These are phyloP conservation scores for Hapsidospora chrysogenum DNA, from an alignment of 495 filamentous ascomycete species.

Conservation along the genomic window DNA sequence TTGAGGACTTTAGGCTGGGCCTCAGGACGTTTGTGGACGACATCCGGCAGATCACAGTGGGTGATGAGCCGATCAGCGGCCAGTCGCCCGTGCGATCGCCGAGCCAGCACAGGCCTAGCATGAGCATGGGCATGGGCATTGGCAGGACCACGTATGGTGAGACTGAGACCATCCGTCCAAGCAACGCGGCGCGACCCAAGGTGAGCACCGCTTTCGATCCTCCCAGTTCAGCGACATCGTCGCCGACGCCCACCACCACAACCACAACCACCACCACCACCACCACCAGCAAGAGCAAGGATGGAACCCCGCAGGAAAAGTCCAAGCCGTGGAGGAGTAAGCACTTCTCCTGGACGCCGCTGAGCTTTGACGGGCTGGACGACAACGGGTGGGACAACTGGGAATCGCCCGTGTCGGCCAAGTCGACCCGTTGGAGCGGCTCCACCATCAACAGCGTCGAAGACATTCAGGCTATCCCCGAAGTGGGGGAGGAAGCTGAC, in stretches of 20 bases:
- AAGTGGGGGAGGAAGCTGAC: conserved; percentile 19
- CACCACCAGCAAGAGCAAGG: conserved; percentile 4
- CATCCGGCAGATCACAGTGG: conserved; percentile 83
- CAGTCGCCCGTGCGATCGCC: conserved; percentile 19
- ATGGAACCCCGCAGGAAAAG: conserved; percentile 3
- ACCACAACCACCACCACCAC: conserved; percentile 4
- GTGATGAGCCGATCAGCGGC: conserved; percentile 67
- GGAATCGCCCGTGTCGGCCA: conserved; percentile 39
- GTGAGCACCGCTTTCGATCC: conserved; percentile 2
- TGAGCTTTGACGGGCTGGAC: conserved; percentile 33
- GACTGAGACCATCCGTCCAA: conserved; percentile 21
- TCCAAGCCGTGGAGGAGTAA: conserved; percentile 19
- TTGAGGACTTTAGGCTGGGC: conserved; percentile 74
- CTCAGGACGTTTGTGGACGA: conserved; percentile 97
- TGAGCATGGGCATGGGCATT: conserved; percentile 3
- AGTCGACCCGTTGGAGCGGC: conserved; percentile 30
- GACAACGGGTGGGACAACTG: conserved; percentile 61
- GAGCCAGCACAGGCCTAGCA: conserved; percentile 12
- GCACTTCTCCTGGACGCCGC: conserved; percentile 28
- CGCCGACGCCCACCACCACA: conserved; percentile 8
- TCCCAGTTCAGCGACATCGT: conserved; percentile 6
- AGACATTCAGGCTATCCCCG: conserved; percentile 18
- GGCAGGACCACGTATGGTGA: conserved; percentile 11
- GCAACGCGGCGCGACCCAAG: conserved; percentile 7
- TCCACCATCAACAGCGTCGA: conserved; percentile 26